phyloP scores from a whole-genome alignment of 2,329 filamentous ascomycete genomes.

The Metarhizium sp. region DNA sequence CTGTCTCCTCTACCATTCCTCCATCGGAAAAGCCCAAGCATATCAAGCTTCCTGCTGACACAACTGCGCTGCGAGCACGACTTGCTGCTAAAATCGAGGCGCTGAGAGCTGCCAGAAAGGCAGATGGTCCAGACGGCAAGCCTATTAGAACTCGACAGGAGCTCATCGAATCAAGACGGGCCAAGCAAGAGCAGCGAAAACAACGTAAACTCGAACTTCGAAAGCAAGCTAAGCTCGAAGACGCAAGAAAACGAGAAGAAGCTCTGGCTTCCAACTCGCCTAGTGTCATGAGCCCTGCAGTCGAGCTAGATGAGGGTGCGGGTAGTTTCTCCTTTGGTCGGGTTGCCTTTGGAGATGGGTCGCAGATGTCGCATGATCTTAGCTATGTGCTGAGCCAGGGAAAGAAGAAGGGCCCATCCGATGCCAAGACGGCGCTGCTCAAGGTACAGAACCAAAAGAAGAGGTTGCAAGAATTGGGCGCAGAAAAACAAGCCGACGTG shows the following conservation, averaged over 20 bases:
- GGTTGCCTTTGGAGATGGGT: conserved; percentile 82
- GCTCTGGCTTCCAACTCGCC: conserved; percentile 55
- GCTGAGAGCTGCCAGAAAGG: conserved; percentile 77
- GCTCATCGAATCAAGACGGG: conserved; percentile 78
- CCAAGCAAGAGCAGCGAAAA: conserved; percentile 80
- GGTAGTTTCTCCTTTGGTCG: conserved; percentile 83
- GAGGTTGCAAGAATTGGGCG: conserved; percentile 65
- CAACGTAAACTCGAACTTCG: conserved; percentile 82
- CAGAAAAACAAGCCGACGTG: conserved; percentile 74
- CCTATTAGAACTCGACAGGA: conserved; percentile 76
- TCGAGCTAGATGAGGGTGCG: conserved; percentile 39
- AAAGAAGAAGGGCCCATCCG: conserved; percentile 74
- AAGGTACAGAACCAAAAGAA: conserved; percentile 80
- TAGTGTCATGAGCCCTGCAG: conserved; percentile 45
- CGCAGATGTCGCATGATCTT: conserved; percentile 65
- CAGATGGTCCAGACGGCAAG: conserved; percentile 72
- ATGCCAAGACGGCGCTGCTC: conserved; percentile 77
- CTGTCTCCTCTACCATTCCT: conserved; percentile 56
- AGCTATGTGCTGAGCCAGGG: conserved; percentile 42
- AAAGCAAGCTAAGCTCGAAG: conserved; percentile 67
- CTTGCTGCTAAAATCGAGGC: conserved; percentile 77
- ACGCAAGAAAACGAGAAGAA: conserved; percentile 57
- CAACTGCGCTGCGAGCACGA: conserved; percentile 65
- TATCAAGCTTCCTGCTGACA: conserved; percentile 59
- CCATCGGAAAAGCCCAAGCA: conserved; percentile 54